Conservation (phyloP, 352 stramenopile genomes). For the Pythium graminicola region DNA sequence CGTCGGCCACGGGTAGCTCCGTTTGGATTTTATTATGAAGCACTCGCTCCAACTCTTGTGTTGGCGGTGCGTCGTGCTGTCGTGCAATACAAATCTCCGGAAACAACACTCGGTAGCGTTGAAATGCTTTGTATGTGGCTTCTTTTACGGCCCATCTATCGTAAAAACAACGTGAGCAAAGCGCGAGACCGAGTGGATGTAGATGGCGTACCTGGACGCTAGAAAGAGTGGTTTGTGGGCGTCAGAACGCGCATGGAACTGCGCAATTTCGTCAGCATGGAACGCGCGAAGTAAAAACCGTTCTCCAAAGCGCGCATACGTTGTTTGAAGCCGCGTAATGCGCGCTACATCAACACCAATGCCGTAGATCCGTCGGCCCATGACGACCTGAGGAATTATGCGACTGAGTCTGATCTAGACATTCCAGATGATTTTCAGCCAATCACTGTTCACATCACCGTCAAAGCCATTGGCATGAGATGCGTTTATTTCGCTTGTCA, state of each 20-base stretch:
- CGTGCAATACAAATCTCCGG: conserved; percentile 45
- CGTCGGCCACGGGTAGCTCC: conserved; percentile 22
- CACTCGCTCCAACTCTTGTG: conserved; percentile 5
- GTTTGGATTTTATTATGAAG: conserved; percentile 20
- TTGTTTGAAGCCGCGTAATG: conserved; percentile 46
- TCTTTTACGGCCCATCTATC: conserved; percentile 76
- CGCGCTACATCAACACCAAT: conserved; percentile 70
- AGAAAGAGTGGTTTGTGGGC: conserved; percentile 46
- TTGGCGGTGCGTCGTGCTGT: neutral
- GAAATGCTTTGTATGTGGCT: conserved; percentile 79
- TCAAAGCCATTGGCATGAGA: too few relatives aligned
- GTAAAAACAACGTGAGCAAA: neutral
- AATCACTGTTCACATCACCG: conserved; percentile 7
- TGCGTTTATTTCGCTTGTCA: too few relatives aligned
- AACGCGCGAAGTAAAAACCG: conserved; percentile 56
- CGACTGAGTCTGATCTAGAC: conserved; percentile 1
- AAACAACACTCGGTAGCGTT: conserved; percentile 69
- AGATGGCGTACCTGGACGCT: conserved; percentile 36
- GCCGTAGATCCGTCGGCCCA: conserved; percentile 40
- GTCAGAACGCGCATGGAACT: conserved; percentile 41
- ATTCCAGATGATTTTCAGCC: conserved; percentile 5
- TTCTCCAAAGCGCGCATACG: conserved; percentile 49
- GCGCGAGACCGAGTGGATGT: neutral
- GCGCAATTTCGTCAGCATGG: conserved; percentile 55
- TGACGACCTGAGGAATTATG: too few relatives aligned